Evolutionary conservation across 108 stramenopile genomes (phyloP).

Genomic region (Skeletonema grethae): DNA sequence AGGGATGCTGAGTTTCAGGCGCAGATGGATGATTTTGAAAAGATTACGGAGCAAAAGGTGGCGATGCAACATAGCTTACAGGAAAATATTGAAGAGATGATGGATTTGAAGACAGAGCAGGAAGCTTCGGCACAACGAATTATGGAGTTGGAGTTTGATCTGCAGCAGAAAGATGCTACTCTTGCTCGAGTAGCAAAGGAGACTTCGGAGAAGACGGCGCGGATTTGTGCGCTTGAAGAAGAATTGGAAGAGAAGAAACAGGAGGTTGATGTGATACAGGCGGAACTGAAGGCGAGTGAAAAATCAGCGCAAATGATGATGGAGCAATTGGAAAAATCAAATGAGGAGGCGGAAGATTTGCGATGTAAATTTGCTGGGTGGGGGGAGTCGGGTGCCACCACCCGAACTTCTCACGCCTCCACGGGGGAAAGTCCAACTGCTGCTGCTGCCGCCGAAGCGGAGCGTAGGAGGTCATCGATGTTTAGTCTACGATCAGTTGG

Average conservation of each 20-base stretch:
- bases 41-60: slow-evolving; percentile 22
- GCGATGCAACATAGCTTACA: slow-evolving; percentile 29
- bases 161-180: slow-evolving; percentile 34
- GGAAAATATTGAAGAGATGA: slow-evolving; percentile 43
- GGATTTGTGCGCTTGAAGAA: slow-evolving; percentile 26
- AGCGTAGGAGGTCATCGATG: not conserved
- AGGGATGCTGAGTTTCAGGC: slow-evolving; percentile 19
- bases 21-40: slow-evolving; percentile 25
- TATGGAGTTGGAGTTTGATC: slow-evolving; percentile 27
- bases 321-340: slow-evolving; percentile 15
- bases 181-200: slow-evolving; percentile 31
- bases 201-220: slow-evolving; percentile 13
- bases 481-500: not conserved
- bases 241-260: slow-evolving; percentile 21
- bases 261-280: slow-evolving; percentile 21
- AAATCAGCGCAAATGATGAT: slow-evolving; percentile 20
- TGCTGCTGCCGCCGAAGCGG: not conserved
- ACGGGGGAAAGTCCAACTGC: not conserved
- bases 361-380: slow-evolving; percentile 12
- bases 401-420: not conserved
- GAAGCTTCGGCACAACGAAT: slow-evolving; percentile 25
- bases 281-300: slow-evolving; percentile 32
- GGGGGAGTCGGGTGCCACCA: not conserved
- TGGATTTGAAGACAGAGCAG: slow-evolving; percentile 26
- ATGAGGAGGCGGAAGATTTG: slow-evolving; percentile 32